These are phyloP conservation scores for Quercus agrifolia DNA, from an alignment of 306 rosid species.

Conservation along the genomic window DNA sequence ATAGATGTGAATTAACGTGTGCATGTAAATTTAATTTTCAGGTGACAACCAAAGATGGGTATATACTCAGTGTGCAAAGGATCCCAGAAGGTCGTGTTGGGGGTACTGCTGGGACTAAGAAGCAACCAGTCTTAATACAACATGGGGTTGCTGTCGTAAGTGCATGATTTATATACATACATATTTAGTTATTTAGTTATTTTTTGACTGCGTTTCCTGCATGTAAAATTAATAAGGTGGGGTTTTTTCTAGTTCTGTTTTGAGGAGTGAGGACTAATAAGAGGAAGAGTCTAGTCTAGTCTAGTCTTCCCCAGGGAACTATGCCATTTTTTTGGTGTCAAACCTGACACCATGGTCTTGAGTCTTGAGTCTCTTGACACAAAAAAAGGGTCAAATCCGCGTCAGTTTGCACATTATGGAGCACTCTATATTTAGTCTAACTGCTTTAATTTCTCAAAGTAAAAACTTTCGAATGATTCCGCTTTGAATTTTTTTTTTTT, in stretches of 20 bases:
- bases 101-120: slow-evolving; percentile 20
- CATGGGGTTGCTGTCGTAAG: slow-evolving; percentile 84
- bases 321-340: no score
- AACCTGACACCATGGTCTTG: no score
- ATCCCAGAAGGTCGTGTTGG: slow-evolving; percentile 55
- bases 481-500: neutral
- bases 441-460: neutral
- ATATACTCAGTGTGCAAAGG: slow-evolving; percentile 68
- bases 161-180: neutral
- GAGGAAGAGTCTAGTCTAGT: no score
- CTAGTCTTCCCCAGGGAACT: no score
- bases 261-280: no score
- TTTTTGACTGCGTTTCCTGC: no score
- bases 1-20: neutral
- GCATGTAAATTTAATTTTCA: slow-evolving; percentile 14
- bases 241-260: neutral
- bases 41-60: slow-evolving; percentile 86
- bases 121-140: slow-evolving; percentile 72
- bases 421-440: no score
- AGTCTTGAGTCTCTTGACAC: no score
- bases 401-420: no score
- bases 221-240: no score
- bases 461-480: neutral
- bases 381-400: no score
- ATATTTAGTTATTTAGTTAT: no score